Percentiles rank a stretch among this genome's conserved stretches.
Conservation (phyloP, 2,329 filamentous ascomycete genomes). For the Verticillium nonalfalfae region DNA sequence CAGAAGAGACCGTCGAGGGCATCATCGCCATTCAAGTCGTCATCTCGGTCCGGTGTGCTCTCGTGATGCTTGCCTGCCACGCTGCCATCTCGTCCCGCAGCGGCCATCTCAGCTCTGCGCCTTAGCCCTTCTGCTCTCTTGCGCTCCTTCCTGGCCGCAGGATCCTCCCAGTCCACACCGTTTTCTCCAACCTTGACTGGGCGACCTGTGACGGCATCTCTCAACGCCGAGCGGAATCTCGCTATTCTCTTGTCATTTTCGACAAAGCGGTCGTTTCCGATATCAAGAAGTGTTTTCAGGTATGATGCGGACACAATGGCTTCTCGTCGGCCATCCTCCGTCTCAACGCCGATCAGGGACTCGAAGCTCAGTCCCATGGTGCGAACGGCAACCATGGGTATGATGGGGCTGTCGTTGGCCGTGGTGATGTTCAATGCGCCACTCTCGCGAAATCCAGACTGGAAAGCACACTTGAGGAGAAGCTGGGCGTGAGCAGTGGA, state of each 20-base stretch:
- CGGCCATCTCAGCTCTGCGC: constrained; percentile 37
- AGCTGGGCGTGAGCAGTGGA: constrained; percentile 69
- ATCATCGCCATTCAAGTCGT: not conserved
- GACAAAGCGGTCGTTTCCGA: constrained; percentile 69
- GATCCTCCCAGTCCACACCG: constrained; percentile 49
- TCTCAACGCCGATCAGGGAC: constrained; percentile 62
- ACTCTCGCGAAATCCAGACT: constrained; percentile 84
- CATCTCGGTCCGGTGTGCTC: not conserved
- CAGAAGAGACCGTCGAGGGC: not conserved
- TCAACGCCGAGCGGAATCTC: constrained; percentile 52
- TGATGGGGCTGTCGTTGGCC: constrained; percentile 22
- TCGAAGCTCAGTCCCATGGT: constrained; percentile 79
- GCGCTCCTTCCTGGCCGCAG: constrained; percentile 42
- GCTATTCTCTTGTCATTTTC: constrained; percentile 64
- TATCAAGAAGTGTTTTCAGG: constrained; percentile 56
- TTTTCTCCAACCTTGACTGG: constrained; percentile 19
- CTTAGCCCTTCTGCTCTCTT: constrained; percentile 53
- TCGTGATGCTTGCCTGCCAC: not conserved
- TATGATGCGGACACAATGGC: constrained; percentile 60
- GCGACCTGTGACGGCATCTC: constrained; percentile 20
- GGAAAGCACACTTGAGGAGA: constrained; percentile 67
- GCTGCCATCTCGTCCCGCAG: not conserved
- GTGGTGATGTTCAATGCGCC: constrained; percentile 60
- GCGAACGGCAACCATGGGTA: constrained; percentile 77
- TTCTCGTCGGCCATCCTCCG: constrained; percentile 26